Base-by-base conservation (phyloP, 805 yeast species). In the Kurtzmaniella cleridarum region DNA sequence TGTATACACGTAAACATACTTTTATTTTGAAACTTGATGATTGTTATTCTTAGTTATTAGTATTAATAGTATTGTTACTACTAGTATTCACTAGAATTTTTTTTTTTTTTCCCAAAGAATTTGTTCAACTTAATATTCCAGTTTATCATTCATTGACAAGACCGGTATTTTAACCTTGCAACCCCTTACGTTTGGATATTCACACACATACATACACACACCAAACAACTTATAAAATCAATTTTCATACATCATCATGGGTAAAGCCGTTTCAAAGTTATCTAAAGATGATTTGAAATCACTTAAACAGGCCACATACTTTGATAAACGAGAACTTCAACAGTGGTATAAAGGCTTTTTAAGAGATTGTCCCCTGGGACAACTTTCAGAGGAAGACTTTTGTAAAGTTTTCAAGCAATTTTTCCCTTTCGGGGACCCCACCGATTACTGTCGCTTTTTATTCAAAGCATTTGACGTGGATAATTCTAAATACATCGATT, bases 341-440 rank as follows among this genome's bases (percentile, higher is more conserved):
- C 98, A 91, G 57, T 93, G 99, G 99, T 91, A 91, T 57, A 91
- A 91, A 57, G 98, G 98, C 2, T 93, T 93, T 52, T 69, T 84
- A 31, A 75, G 96, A 55, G 98, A 93, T 59, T 91, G 96, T 58
- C 97, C 97, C 1, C 72, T 79, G 27, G 98, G 98, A 1, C 90
- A 83, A 57, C 69, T 93, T 20, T 78, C 89, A 2, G 84, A 82
- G 53, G 86, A 83, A 35, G 98, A 93, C 55, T 88, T 93, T 59
- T 79, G 84, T 48, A 87, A 86, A 60, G 90, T 93, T 14, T 95
- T 90, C 66, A 87, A 87, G 58, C 98, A 93, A 55, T 93, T 91
- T 60, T 93, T 93, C 71, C 99, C 99, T 14, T 93, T 93, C 68
- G 99, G 99, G 0, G 96, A 91, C 53, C 96, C 98, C 1, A 77